These are phyloP conservation scores for Chytriomyces sp. DNA, from an alignment of 192 early-diverging fungal species.

Conservation along the genomic window DNA sequence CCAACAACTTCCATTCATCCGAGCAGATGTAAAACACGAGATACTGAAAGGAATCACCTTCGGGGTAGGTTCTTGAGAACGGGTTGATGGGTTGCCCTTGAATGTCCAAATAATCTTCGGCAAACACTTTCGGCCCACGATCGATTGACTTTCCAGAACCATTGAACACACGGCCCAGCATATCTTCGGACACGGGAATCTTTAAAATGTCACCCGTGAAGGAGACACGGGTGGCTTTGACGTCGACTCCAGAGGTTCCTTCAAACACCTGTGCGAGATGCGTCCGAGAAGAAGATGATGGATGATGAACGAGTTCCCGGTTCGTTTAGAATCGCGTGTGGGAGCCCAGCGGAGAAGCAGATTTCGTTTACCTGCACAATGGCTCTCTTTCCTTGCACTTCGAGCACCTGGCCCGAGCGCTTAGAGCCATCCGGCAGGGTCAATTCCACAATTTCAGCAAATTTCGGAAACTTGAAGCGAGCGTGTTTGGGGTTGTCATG, in stretches of 20 bases:
- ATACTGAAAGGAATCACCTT: slow-evolving; percentile 45
- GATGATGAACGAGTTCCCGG: neutral
- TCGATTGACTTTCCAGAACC: slow-evolving; percentile 99
- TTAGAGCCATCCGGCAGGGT: slow-evolving; percentile 96
- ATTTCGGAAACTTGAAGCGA: slow-evolving; percentile 84
- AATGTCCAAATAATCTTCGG: slow-evolving; percentile 98
- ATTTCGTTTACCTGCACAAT: slow-evolving; percentile 78
- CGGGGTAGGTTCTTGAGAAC: slow-evolving; percentile 98
- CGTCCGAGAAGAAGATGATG: slow-evolving; percentile 14
- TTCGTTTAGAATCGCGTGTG: slow-evolving; percentile 2
- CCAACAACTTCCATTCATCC: too few relatives aligned
- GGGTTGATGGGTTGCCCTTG: slow-evolving; percentile 98
- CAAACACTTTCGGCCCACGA: slow-evolving; percentile 98
- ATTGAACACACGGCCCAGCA: slow-evolving; percentile 99
- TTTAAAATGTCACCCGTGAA: slow-evolving; percentile 95
- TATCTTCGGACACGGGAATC: slow-evolving; percentile 98
- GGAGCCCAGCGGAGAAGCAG: neutral
- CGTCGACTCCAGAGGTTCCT: slow-evolving; percentile 95
- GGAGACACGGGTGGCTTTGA: slow-evolving; percentile 92
- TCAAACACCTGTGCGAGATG: slow-evolving; percentile 79
- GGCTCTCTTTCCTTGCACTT: slow-evolving; percentile 94
- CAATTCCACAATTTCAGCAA: slow-evolving; percentile 94
- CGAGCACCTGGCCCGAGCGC: slow-evolving; percentile 95
- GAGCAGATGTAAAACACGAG: neutral
- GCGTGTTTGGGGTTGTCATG: neutral